Evolutionary conservation across 2,329 filamentous ascomycete species (phyloP), one percentile per base, ranked within the genome.

Genomic region (Nannizziopsis barbatae): DNA sequence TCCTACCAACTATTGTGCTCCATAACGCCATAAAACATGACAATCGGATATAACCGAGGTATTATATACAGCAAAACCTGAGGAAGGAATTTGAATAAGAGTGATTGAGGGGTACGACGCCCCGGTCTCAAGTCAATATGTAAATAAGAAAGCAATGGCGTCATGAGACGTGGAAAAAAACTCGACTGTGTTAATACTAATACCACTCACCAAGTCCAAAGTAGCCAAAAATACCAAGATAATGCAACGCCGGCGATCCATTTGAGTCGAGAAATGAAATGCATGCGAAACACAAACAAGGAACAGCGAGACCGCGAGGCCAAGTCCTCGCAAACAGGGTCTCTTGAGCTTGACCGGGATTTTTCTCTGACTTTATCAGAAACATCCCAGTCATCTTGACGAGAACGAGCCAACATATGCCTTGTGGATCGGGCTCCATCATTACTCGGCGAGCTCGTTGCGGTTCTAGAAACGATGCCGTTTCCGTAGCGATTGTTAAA

Each of bases 151-250:
- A n/a, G 3, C 7, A 4, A 27, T 4, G 22, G 30, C 22, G 37
- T 14, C 14, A 12, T 40, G 15, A 41, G 30, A 14, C 20, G 10
- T 41, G 18, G 3, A 38, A n/a, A 33, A 35, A 39, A 37, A 15
- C 32, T 11, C 14, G 14, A 15, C 9, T 20, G 31, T 32, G 7
- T 11, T 17, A 9, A 12, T 5, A n/a, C n/a, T n/a, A 5, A 39
- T n/a, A 9, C 12, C 35, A 15, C 11, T 61, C 60, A 86, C 54
- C 81, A 81, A 58, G 73, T 73, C 67, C 75, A 79, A 49, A 81
- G 71, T 56, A 90, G 66, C 67, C 80, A 85, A 27, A 71, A 71
- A 72, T 84, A 92, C 62, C 80, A 80, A 11, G 69, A 55, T 39
- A 81, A 63, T 15, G 77, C 79, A 63, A 84, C 75, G 72, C 76